Conservation (phyloP, 208 protist species). For the Leishmania martiniquensis region DNA sequence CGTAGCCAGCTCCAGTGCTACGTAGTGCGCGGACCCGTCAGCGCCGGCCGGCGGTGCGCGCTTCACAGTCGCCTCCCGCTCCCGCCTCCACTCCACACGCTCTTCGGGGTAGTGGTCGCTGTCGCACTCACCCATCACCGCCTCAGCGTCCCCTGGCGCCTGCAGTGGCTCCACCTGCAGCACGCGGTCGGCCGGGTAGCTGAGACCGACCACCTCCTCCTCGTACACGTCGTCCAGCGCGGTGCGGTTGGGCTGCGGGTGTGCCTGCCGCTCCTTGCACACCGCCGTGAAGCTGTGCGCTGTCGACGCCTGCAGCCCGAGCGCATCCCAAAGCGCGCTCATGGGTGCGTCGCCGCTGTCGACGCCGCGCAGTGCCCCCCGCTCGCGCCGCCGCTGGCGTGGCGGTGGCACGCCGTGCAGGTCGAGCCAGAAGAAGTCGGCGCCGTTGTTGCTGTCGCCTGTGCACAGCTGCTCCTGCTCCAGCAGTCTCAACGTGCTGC, state of each 20-base stretch:
- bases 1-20: slow-evolving; percentile 24
- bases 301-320: slow-evolving; percentile 7
- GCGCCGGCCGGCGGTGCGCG: neutral
- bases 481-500: slow-evolving; percentile 7
- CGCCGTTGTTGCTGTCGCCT: neutral
- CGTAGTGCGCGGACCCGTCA: slow-evolving; percentile 19
- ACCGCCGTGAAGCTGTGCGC: slow-evolving; percentile 2
- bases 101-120: neutral
- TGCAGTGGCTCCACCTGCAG: slow-evolving; percentile 14
- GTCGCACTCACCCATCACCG: neutral
- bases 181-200: slow-evolving; percentile 16
- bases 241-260: slow-evolving; percentile 7
- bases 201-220: slow-evolving; percentile 25
- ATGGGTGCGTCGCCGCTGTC: slow-evolving; percentile 3
- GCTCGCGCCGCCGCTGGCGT: slow-evolving; percentile 6
- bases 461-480: slow-evolving; percentile 1
- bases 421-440: slow-evolving; percentile 40
- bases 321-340: slow-evolving; percentile 12
- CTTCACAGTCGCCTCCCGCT: neutral
- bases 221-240: slow-evolving; percentile 29
- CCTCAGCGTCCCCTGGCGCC: neutral
- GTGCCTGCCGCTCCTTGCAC: slow-evolving; percentile 3
- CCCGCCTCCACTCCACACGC: neutral
- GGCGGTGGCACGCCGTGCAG: slow-evolving; percentile 36
- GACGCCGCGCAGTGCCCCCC: neutral